Evolutionary conservation across 345 rosid species (phyloP), one percentile per base, ranked within the genome.

Genomic region (Gossypium thurberi): DNA sequence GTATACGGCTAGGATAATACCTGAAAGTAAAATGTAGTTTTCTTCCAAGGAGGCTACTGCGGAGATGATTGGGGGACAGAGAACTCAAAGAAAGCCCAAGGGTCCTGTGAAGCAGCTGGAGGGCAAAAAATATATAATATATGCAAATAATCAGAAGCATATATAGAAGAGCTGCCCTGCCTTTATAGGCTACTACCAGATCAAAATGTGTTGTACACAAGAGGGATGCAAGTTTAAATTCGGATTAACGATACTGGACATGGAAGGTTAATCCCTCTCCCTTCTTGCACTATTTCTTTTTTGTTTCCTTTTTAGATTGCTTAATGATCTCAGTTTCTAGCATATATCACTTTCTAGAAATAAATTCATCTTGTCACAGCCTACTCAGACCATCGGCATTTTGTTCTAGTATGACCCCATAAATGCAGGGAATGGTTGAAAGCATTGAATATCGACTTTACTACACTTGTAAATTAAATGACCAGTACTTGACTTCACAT

Each of bases 151-250:
- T 78, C 53, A 71, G 60, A 74, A 75, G 78, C 77, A 11, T 80
- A 87, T 84, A 80, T 70, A 80, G 89, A 78, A 77, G 71, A 50
- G 81, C 79, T 42, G 61, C 79, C 83, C 82, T 81, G 81, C 77
- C 79, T 69, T 76, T 80, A 72, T 72, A 81, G 85, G 79, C 78
- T 76, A 70, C 70, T 64, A 65, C 58, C 46, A 26, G 70, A 46
- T 69, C 74, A 72, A 80, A 71, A 17, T 25, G 63, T 50, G 37
- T 77, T 79, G 81, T 79, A 68, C 71, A 72, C 74, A 2, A 12
- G 78, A 23, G 74, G 70, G 11, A 76, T 77, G 79, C 81, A 80
- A 77, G 75, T 73, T 75, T 78, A 64, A 74, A 74, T 73, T 70
- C 42, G 58, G 56, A 68, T 72, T 74, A 59, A n/a, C n/a, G 0